Conservation (phyloP, 2,329 filamentous ascomycete genomes). For the Aurifilum marmelostoma region DNA sequence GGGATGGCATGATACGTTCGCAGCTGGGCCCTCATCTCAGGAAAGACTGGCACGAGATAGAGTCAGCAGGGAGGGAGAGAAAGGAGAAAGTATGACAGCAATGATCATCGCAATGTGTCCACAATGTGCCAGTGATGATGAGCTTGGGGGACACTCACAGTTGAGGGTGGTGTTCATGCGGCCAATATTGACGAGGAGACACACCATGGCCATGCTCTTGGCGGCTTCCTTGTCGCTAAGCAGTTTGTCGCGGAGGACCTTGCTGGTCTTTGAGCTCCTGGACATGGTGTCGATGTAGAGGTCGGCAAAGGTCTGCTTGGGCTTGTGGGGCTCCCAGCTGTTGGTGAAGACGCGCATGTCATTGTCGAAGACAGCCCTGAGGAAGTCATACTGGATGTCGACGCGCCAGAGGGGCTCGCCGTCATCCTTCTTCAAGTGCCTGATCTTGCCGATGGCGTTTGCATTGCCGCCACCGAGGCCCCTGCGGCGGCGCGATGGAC, state of each 20-base stretch:
- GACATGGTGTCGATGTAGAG: slow-evolving; percentile 99
- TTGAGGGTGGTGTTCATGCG: slow-evolving; percentile 99
- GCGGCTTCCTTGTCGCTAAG: slow-evolving; percentile 89
- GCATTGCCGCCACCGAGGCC: slow-evolving; percentile 39
- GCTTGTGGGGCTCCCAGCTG: slow-evolving; percentile 70
- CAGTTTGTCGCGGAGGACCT: slow-evolving; percentile 95
- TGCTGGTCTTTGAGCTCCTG: slow-evolving; percentile 97
- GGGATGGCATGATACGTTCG: slow-evolving; percentile 98
- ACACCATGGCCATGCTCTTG: slow-evolving; percentile 99
- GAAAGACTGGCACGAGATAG: slow-evolving; percentile 72
- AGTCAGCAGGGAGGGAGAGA: not conserved
- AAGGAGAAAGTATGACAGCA: not conserved
- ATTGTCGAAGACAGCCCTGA: slow-evolving; percentile 79
- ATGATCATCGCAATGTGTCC: no score
- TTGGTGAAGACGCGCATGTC: slow-evolving; percentile 82
- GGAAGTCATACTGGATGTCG: slow-evolving; percentile 88
- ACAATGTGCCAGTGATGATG: slow-evolving; percentile 7
- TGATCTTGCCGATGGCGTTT: slow-evolving; percentile 65
- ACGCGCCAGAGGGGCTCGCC: slow-evolving; percentile 84
- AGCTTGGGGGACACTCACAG: slow-evolving; percentile 62
- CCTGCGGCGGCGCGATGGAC: slow-evolving; percentile 35
- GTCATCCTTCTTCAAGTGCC: slow-evolving; percentile 86
- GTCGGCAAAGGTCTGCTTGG: slow-evolving; percentile 84
- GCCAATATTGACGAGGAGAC: slow-evolving; percentile 93
- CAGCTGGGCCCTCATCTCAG: slow-evolving; percentile 97